These are phyloP conservation scores for Scutellaria minor DNA, from an alignment of 257 asterid genomes.

Conservation along the genomic window DNA sequence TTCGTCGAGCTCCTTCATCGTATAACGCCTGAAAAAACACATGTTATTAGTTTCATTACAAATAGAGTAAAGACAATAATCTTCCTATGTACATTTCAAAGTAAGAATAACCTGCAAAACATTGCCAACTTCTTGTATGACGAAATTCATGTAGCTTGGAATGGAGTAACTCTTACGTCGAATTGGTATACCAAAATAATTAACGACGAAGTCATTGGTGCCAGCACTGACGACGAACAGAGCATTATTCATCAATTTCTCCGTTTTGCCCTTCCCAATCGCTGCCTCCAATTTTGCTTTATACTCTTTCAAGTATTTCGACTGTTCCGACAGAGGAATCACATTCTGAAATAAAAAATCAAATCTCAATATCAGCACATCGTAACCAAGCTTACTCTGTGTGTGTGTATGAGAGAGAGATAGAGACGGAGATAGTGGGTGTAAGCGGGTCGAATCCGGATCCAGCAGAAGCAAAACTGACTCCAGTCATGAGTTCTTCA, in stretches of 20 bases:
- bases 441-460: conserved; percentile 90
- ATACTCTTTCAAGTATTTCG: conserved; percentile 60
- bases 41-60: no score
- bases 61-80: no score
- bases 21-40: conserved; percentile 45
- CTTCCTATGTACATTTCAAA: no score
- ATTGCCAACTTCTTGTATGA: conserved; percentile 37
- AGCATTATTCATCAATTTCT: conserved; percentile 48
- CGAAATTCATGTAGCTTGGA: conserved; percentile 51
- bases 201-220: conserved; percentile 74
- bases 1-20: conserved; percentile 65
- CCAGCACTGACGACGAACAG: conserved; percentile 73
- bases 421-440: conserved; percentile 53
- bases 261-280: conserved; percentile 55
- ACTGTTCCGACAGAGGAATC: conserved; percentile 53
- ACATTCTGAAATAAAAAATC: conserved; percentile 47
- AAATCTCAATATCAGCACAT: neutral
- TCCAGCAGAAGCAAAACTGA: conserved; percentile 90
- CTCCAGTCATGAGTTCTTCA: conserved; percentile 68
- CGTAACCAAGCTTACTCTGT: neutral
- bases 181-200: conserved; percentile 63
- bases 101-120: conserved; percentile 57
- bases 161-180: conserved; percentile 55
- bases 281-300: conserved; percentile 42
- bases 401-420: conserved; percentile 21